A percentile compares a stretch with the other conserved stretches of the same genome.
phyloP scores from a whole-genome alignment of 73 alveolate species.

The Tetrahymena thermophila region DNA sequence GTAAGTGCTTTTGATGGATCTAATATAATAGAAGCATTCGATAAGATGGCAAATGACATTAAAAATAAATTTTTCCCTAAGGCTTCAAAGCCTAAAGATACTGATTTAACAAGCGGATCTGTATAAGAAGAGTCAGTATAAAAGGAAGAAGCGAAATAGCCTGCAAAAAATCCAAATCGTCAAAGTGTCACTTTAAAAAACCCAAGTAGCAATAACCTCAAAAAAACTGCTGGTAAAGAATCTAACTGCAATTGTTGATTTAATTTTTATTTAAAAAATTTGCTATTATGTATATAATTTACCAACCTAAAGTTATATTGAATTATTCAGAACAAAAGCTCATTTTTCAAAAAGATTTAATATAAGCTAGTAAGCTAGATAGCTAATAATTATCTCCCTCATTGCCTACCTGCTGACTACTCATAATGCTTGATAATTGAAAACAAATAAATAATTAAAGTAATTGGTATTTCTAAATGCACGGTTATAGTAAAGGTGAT shows the following conservation, averaged over 20 bases:
- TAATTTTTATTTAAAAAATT: not conserved
- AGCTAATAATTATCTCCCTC: no score
- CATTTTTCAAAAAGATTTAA: not conserved
- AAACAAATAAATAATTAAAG: no score
- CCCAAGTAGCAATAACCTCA: not conserved
- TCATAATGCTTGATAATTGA: no score
- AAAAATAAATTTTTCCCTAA: not conserved
- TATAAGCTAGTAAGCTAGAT: no score
- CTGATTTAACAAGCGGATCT: not conserved
- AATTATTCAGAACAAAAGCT: not conserved
- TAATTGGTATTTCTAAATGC: not conserved
- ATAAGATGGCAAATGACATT: not conserved
- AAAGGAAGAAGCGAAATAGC: not conserved
- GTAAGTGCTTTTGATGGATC: constrained; percentile 44
- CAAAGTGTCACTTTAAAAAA: not conserved
- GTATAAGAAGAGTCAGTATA: not conserved
- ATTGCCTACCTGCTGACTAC: no score
- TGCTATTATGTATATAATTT: not conserved
- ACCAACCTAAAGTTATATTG: not conserved
- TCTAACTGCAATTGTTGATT: not conserved
- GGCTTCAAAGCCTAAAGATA: not conserved
- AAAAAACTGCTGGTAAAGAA: not conserved
- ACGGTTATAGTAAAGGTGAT: not conserved
- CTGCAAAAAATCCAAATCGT: not conserved
- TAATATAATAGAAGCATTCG: constrained; percentile 19